A percentile compares a stretch with the other conserved stretches of the same genome.
phyloP scores from a whole-genome alignment of 345 rosid species.

The Mangifera indica region DNA sequence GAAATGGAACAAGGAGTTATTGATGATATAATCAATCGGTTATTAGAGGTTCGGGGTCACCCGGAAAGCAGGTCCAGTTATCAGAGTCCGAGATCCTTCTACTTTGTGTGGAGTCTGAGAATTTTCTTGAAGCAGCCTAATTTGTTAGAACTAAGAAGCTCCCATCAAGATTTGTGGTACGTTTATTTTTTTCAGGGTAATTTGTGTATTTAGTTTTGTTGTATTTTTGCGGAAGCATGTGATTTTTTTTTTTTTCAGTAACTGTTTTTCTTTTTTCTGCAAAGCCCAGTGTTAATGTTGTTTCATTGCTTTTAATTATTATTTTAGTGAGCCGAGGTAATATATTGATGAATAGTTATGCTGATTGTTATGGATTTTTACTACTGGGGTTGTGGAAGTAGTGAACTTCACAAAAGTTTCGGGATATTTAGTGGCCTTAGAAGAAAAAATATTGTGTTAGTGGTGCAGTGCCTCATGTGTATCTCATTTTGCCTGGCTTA shows the following conservation, averaged over 20 bases:
- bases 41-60: constrained; percentile 56
- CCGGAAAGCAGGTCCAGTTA: constrained; percentile 75
- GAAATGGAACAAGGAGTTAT: constrained; percentile 55
- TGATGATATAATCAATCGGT: constrained; percentile 64
- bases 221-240: not conserved
- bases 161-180: constrained; percentile 82
- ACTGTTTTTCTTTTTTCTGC: too few species aligned
- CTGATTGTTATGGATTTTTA: too few species aligned
- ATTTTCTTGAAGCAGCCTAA: constrained; percentile 69
- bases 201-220: not conserved
- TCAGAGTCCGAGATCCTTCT: constrained; percentile 76
- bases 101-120: constrained; percentile 54
- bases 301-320: too few species aligned
- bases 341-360: too few species aligned
- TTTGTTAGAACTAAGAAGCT: constrained; percentile 71
- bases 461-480: too few species aligned
- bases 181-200: not conserved
- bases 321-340: too few species aligned
- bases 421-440: too few species aligned
- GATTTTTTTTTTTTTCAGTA: not conserved
- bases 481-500: not conserved
- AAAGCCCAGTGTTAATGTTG: too few species aligned
- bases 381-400: too few species aligned
- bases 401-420: too few species aligned
- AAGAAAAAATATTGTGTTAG: too few species aligned